Conservation (phyloP, 139 green algal species). For the Tetradesmus lagerheimii region DNA sequence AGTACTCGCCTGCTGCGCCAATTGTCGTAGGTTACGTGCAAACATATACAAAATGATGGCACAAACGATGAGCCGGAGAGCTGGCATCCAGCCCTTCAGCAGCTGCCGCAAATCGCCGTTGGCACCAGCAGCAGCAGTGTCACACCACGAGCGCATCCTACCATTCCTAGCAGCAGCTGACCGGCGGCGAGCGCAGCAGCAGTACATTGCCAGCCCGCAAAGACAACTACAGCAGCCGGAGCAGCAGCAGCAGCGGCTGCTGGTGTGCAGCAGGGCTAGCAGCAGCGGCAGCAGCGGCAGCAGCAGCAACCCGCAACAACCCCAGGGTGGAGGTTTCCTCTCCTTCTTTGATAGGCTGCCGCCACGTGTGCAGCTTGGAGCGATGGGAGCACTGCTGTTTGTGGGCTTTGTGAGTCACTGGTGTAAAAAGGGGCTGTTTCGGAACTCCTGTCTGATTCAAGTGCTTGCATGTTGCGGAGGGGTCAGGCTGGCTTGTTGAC, state of each 20-base stretch:
- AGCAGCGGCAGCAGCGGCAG: slow-evolving; percentile 9
- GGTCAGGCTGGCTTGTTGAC: too few species aligned
- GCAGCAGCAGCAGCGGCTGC: neutral
- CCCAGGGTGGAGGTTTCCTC: neutral
- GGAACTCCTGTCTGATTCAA: too few species aligned
- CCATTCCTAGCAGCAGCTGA: neutral
- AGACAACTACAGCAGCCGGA: neutral
- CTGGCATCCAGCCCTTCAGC: neutral
- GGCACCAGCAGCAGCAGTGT: slow-evolving; percentile 1
- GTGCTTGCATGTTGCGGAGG: too few species aligned
- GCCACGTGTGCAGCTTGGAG: neutral
- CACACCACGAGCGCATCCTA: neutral
- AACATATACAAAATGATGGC: neutral
- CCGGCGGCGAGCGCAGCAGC: neutral
- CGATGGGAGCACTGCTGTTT: slow-evolving; percentile 30
- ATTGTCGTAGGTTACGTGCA: neutral
- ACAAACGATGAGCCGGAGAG: neutral
- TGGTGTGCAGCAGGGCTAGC: neutral
- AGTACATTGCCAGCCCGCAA: neutral
- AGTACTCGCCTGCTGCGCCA: neutral
- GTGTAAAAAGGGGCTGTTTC: too few species aligned
- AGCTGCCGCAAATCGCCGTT: neutral
- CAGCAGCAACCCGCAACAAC: neutral
- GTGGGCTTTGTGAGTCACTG: slow-evolving; percentile 25
- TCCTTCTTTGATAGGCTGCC: slow-evolving; percentile 31